Evolutionary conservation across 352 stramenopile species (phyloP), one percentile per base, ranked within the genome.

Genomic region (Phytophthora cryptogea): DNA sequence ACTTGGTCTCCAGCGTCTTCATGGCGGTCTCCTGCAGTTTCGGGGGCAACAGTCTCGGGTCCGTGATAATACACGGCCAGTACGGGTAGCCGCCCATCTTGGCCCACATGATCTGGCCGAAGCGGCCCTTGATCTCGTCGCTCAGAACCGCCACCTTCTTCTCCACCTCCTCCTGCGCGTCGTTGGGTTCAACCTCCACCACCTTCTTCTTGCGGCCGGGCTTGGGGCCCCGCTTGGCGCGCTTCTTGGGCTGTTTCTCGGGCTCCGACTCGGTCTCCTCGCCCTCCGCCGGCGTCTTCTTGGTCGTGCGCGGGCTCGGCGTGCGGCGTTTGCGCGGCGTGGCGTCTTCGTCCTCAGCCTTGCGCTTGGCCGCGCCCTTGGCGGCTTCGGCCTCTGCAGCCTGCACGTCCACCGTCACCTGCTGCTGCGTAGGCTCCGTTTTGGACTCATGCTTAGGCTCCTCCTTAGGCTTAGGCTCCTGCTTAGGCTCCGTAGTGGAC

Each of bases 11-110:
- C 33, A 92, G 28, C n/a, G 71, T 59, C 53, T 90, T 88, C 37
- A 86, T 32, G 2, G 71, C 78, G 5, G 45, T 56, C 8, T 69
- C 58, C 39, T 88, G 81, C 4, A 83, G 48, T n/a, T 80, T 76
- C n/a, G 17, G 1, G 2, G 74, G 66, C 45, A 92, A 42, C 26
- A 76, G 58, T 0, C 74, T 66, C 16, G 83, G 86, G 45, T 92
- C 80, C 16, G 73, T 80, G 51, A 94, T 88, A 40, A 93, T 64
- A 26, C 70, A 82, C 17, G 86, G 86, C 86, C 86, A 94, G 68
- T 86, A 94, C 35, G 86, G 86, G 48, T 85, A 94, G 3, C 86
- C 76, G 7, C 68, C 70, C 83, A 94, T 94, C 50, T 87, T 89
- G n/a, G 74, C 81, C 86, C 86, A 94, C 44, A 86, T 80, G 41